phyloP scores from a whole-genome alignment of 805 yeast species.

The Yueomyces sinensis region DNA sequence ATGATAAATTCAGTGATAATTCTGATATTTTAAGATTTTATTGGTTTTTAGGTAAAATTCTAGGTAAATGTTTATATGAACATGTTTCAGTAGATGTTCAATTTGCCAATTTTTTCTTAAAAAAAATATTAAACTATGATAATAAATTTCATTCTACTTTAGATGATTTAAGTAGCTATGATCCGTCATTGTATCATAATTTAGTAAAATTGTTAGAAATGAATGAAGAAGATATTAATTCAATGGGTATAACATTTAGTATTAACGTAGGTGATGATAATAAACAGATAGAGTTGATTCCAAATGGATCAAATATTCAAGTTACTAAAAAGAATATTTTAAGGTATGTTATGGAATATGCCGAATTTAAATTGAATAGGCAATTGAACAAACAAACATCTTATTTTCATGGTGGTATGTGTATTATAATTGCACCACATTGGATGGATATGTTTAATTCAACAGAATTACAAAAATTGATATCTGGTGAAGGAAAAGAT shows the following conservation, averaged over 20 bases:
- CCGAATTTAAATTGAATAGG: constrained; percentile 66
- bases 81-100: constrained; percentile 66
- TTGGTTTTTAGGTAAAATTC: constrained; percentile 63
- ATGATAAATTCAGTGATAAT: constrained; percentile 5
- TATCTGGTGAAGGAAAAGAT: constrained; percentile 63
- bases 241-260: constrained; percentile 51
- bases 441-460: constrained; percentile 86
- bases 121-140: constrained; percentile 42
- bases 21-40: constrained; percentile 24
- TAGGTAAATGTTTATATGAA: constrained; percentile 85
- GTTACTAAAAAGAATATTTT: constrained; percentile 52
- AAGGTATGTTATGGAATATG: constrained; percentile 62
- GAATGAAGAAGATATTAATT: constrained; percentile 39
- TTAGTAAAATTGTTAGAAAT: constrained; percentile 49
- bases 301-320: constrained; percentile 40
- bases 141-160: constrained; percentile 33
- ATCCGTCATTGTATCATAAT: constrained; percentile 49
- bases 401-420: constrained; percentile 55
- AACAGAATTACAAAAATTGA: constrained; percentile 67
- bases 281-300: constrained; percentile 43
- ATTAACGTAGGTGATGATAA: constrained; percentile 32
- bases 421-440: constrained; percentile 47
- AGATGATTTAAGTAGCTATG: constrained; percentile 67
- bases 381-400: constrained; percentile 44
- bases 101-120: constrained; percentile 78